Evolutionary conservation across 805 yeast species (phyloP).

Genomic region (Myxozyma lipomycoides): DNA sequence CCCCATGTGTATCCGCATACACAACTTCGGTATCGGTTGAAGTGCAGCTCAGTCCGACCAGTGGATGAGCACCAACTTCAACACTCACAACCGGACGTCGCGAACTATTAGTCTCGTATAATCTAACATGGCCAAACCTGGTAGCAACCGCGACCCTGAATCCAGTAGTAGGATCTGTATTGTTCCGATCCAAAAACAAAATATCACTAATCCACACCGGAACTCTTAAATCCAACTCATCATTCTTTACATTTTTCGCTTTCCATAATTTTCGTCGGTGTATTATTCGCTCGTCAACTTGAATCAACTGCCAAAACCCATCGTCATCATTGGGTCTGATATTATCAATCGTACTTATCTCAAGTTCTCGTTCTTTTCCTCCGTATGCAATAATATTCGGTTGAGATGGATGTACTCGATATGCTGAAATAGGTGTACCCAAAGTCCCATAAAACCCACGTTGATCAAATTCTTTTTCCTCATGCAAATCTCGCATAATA

Average conservation of each 20-base stretch:
- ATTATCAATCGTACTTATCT: slow-evolving; percentile 30
- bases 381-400: slow-evolving; percentile 68
- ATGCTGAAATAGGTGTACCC: slow-evolving; percentile 49
- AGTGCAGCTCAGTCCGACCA: slow-evolving; percentile 43
- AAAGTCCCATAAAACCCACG: slow-evolving; percentile 5
- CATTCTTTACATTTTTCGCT: slow-evolving; percentile 80
- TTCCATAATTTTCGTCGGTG: slow-evolving; percentile 46
- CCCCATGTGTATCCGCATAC: slow-evolving; percentile 67
- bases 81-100: slow-evolving; percentile 61
- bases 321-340: background rate
- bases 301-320: background rate
- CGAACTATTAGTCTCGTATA: slow-evolving; percentile 65
- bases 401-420: slow-evolving; percentile 47
- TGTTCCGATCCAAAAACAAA: slow-evolving; percentile 42
- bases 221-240: slow-evolving; percentile 69
- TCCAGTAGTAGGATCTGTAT: slow-evolving; percentile 34
- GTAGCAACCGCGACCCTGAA: slow-evolving; percentile 64
- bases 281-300: background rate
- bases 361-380: slow-evolving; percentile 77
- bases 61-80: slow-evolving; percentile 53
- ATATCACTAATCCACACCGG: slow-evolving; percentile 75
- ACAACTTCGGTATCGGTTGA: slow-evolving; percentile 47
- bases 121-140: slow-evolving; percentile 59
- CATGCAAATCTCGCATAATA: slow-evolving; percentile 31
- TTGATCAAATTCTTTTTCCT: slow-evolving; percentile 5